Evolutionary conservation across 805 yeast genomes (phyloP), one percentile per base, ranked within the genome.

Genomic region (Suhomyces faveliae): DNA sequence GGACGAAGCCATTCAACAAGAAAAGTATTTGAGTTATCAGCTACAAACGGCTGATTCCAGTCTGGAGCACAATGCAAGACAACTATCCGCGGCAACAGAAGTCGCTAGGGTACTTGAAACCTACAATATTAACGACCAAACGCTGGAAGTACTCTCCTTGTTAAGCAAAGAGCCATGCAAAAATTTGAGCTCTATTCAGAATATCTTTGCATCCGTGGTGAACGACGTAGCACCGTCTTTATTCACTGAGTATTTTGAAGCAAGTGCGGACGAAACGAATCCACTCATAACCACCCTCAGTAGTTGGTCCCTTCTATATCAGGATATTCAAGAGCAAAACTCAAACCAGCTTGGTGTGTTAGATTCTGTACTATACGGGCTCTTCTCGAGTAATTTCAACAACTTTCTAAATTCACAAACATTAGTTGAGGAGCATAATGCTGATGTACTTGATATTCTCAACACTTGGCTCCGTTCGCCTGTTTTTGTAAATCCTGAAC

Each of bases 291-390:
- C 41, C 9, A 46, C 33, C 12, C 49, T 60, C 19, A 7, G 49
- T 2, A 46, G 47, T 11, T 60, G 62, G 63, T 49, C 58, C 9
- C 23, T 29, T 9, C 10, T 53, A 7, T 58, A 51, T 41, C 43
- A 53, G 12, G 50, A 48, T 17, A 33, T 53, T 11, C 50, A 43
- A 10, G 24, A 10, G 12, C 11, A 22, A 11, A 25, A 20, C 12
- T 19, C 19, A 10, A 5, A 17, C 20, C 27, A 25, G 17, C 19
- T 38, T 35, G 51, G 44, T 9, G 49, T 47, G 17, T 60, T 61
- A 56, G 68, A 63, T 49, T 55, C 61, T 0, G 27, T 59, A 35
- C 20, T 63, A 1, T 59, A 51, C 39, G 33, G 23, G 13, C 29
- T 38, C 37, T 40, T 53, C 40, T 15, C 39, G 8, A 30, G 33